Evolutionary conservation across 2,329 filamentous ascomycete genomes (phyloP).

Genomic region (Periconia sp.): DNA sequence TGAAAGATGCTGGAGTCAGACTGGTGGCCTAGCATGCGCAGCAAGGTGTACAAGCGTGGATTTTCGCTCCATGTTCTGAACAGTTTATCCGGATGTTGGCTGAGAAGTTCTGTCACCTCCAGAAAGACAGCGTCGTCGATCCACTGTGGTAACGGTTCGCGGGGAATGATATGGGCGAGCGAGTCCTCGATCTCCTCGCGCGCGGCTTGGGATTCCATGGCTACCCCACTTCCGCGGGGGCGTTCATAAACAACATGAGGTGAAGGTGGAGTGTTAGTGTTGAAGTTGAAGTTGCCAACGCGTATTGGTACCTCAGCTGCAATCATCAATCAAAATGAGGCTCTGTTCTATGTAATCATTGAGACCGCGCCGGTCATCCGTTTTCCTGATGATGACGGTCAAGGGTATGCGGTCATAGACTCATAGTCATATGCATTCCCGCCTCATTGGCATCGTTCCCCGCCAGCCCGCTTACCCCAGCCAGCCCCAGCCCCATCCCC

Average conservation of each 20-base stretch:
- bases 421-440: not conserved
- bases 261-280: not conserved
- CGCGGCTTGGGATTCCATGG: constrained; percentile 3
- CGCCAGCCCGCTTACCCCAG: not conserved
- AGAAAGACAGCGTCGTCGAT: constrained; percentile 23
- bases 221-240: not conserved
- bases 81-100: constrained; percentile 13
- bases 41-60: constrained; percentile 18
- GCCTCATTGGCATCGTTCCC: not conserved
- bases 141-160: constrained; percentile 12
- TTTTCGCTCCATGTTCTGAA: constrained; percentile 14
- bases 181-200: constrained; percentile 10
- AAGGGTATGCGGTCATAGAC: not conserved
- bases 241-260: constrained; percentile 1
- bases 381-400: not conserved
- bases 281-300: not conserved
- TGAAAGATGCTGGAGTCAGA: constrained; percentile 11
- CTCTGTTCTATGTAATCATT: not conserved
- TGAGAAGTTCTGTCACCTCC: constrained; percentile 12
- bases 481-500: not conserved
- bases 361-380: not conserved
- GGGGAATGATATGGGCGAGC: constrained; percentile 14
- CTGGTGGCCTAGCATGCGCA: constrained; percentile 20
- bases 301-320: not conserved
- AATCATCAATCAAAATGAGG: not conserved